Evolutionary conservation across 2,329 filamentous ascomycete genomes (phyloP).

Genomic region (Zelopaecilomyces penicillatus): DNA sequence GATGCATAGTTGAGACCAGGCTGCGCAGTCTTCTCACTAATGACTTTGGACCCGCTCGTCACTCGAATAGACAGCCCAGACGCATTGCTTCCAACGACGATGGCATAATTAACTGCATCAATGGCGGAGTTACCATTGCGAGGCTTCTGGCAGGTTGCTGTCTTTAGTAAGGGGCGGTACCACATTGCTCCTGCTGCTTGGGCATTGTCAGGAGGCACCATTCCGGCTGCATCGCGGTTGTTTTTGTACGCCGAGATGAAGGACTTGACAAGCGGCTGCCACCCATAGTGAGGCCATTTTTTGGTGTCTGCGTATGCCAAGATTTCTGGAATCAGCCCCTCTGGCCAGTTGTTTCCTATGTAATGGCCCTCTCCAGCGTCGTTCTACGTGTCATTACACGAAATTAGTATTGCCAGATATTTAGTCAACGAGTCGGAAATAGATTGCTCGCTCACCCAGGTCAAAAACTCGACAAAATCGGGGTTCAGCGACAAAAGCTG

Average conservation of each 20-base stretch:
- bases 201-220: constrained; percentile 5
- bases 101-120: constrained; percentile 8
- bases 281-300: constrained; percentile 7
- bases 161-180: constrained; percentile 5
- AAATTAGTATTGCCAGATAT: no score
- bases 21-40: not conserved
- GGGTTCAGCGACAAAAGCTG: constrained; percentile 6
- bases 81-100: not conserved
- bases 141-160: constrained; percentile 2
- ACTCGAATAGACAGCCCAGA: constrained; percentile 1
- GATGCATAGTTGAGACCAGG: constrained; percentile 7
- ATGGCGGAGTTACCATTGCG: constrained; percentile 2
- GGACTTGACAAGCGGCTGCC: constrained; percentile 11
- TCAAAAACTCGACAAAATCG: constrained; percentile 8
- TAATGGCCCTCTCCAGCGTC: constrained; percentile 15
- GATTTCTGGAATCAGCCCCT: constrained; percentile 7
- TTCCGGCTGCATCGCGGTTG: constrained; percentile 5
- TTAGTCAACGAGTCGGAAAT: not conserved
- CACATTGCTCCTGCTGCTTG: constrained; percentile 9
- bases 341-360: constrained; percentile 11
- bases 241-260: constrained; percentile 10
- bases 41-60: constrained; percentile 3
- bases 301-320: constrained; percentile 8
- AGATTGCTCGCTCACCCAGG: constrained; percentile 5
- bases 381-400: constrained; percentile 3